Evolutionary conservation across 352 stramenopile genomes (phyloP).

Genomic region (Aphanomyces invadans): DNA sequence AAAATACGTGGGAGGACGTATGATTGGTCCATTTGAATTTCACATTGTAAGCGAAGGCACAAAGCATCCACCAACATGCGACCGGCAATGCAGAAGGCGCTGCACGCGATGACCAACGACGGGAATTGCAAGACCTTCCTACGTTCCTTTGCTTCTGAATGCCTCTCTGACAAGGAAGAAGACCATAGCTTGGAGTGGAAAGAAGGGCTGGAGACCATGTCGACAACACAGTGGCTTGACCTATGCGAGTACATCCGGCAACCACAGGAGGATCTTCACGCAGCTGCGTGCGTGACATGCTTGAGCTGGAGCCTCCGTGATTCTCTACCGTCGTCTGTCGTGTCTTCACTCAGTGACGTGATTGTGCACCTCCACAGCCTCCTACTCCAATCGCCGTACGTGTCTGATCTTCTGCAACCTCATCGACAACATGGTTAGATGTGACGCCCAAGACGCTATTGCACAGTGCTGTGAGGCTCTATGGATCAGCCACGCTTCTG

Average conservation of each 20-base stretch:
- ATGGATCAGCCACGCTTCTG: constrained; percentile 36
- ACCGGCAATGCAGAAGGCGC: constrained; percentile 32
- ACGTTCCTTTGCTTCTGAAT: neutral
- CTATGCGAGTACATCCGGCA: constrained; percentile 21
- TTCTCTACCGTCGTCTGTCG: neutral
- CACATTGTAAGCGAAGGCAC: neutral
- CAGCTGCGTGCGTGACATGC: constrained; percentile 3
- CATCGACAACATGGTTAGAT: constrained; percentile 30
- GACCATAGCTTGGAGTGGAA: constrained; percentile 32
- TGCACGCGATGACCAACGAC: constrained; percentile 35
- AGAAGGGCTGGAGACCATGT: constrained; percentile 30
- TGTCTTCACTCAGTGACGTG: neutral
- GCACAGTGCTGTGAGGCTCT: constrained; percentile 62
- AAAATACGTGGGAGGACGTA: neutral
- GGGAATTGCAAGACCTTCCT: constrained; percentile 10
- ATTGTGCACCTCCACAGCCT: constrained; percentile 12
- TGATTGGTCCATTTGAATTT: constrained; percentile 17
- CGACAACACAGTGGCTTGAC: constrained; percentile 26
- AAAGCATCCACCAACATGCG: neutral
- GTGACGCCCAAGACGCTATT: constrained; percentile 57
- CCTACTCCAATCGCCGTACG: constrained; percentile 7
- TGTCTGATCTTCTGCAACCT: neutral
- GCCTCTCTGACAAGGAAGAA: constrained; percentile 24
- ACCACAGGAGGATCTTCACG: constrained; percentile 2
- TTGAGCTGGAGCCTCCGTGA: constrained; percentile 3